phyloP scores from a whole-genome alignment of 2,329 filamentous ascomycete species.

The Talaromyces rugulosus region DNA sequence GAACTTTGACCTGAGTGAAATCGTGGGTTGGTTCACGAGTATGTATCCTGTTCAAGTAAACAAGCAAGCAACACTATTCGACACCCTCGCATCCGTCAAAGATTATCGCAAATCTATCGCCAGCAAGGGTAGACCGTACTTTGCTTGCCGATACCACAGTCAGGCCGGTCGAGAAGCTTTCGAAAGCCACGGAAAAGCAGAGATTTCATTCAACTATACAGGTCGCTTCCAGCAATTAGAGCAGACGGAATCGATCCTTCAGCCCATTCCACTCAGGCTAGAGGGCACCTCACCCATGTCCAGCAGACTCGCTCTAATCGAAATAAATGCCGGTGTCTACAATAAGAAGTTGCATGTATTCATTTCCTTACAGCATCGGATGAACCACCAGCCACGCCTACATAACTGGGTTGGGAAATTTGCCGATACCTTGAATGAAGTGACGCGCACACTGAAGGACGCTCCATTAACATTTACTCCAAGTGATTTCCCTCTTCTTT shows the following conservation, averaged over 20 bases:
- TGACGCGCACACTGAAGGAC: background rate
- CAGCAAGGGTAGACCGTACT: background rate
- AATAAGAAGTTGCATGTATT: background rate
- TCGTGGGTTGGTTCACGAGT: constrained; percentile 4
- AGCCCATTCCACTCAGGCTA: background rate
- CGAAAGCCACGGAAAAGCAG: background rate
- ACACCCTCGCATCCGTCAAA: background rate
- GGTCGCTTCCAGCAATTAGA: constrained; percentile 4
- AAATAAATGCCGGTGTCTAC: background rate
- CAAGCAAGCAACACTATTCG: background rate
- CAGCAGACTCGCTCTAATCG: background rate
- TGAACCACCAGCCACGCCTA: background rate
- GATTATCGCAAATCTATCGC: background rate
- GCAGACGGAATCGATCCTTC: background rate
- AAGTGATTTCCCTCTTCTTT: background rate
- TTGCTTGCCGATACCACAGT: background rate
- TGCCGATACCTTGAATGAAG: background rate
- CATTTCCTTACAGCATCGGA: background rate
- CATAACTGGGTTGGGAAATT: background rate
- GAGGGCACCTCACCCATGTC: background rate
- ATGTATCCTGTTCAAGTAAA: constrained; percentile 1
- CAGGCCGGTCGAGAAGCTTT: background rate
- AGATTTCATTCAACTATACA: background rate
- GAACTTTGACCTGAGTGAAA: background rate
- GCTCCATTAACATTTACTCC: background rate